Evolutionary conservation across 805 yeast genomes (phyloP), one percentile per base, ranked within the genome.

Genomic region (Metschnikowia reukaufii): DNA sequence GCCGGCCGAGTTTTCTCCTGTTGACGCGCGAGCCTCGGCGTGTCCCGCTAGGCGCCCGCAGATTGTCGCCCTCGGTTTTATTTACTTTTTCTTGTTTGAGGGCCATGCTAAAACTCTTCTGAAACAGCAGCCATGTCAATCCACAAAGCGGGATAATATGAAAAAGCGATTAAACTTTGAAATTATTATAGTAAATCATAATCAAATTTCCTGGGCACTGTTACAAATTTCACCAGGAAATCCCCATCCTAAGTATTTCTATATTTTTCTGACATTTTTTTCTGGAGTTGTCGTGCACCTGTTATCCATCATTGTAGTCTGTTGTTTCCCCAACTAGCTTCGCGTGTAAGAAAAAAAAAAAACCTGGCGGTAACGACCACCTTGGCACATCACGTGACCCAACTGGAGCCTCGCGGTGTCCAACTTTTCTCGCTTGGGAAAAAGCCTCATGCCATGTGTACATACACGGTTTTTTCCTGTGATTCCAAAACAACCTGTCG

Each of bases 391-490:
- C 47, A 44, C 47, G 47, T 44, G 47, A 38, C 39, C 27, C 7
- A 18, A 13, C 12, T 25, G 8, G 29, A 31, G 39, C 21, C 33
- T 30, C 53, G 50, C 53, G 53, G 50, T 40, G 50, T 46, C 53
- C 50, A 46, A 21, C 34, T 47, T 45, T 46, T 42, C 50, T 43
- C 42, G 32, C 50, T 16, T 27, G 45, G 21, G 45, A 37, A 45
- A 40, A 46, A 40, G 44, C 41, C 36, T 47, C 41, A 44, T 32
- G 47, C 44, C 44, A 43, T 42, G 52, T 43, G 52, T 46, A 43
- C 53, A 46, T 45, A 45, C 44, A 39, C 49, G 49, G 44, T 42
- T 31, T 38, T 45, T 45, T 42, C 52, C 39, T 36, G 21, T 39
- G 25, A 25, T 37, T 13, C 2, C 36, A 4, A 18, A 13, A 8